These are phyloP conservation scores for Globisporangium uncinulatum DNA, from an alignment of 352 stramenopile genomes.

Conservation along the genomic window DNA sequence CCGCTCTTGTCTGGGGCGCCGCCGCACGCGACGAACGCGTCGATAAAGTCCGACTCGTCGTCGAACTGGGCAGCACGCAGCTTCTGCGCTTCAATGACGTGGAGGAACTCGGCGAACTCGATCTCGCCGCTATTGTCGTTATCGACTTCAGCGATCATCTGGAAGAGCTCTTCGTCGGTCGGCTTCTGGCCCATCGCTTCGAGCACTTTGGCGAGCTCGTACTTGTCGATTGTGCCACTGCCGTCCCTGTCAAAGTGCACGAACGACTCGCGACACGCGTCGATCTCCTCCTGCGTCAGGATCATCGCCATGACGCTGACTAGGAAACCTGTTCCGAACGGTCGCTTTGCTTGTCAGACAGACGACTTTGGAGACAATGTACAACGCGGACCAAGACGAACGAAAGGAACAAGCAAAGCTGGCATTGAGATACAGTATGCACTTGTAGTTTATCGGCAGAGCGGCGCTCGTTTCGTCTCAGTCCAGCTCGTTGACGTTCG, in stretches of 20 bases:
- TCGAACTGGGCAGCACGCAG: conserved; percentile 91
- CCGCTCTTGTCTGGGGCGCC: conserved; percentile 89
- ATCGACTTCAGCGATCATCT: conserved; percentile 95
- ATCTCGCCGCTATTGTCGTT: conserved; percentile 94
- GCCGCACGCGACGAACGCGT: conserved; percentile 95
- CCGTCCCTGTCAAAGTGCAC: conserved; percentile 96
- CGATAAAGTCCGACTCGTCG: conserved; percentile 96
- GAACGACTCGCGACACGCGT: conserved; percentile 95
- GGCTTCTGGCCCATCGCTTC: conserved; percentile 97
- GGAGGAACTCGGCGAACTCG: conserved; percentile 96
- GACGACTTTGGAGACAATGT: background rate
- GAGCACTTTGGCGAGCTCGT: conserved; percentile 91
- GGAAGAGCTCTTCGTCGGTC: conserved; percentile 97
- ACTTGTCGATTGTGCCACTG: conserved; percentile 95
- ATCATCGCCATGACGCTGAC: conserved; percentile 54
- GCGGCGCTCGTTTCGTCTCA: conserved; percentile 11
- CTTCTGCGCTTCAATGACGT: conserved; percentile 97
- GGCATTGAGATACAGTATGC: background rate
- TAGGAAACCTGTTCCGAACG: background rate
- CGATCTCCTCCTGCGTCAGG: conserved; percentile 95
- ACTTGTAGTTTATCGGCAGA: background rate
- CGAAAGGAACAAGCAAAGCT: background rate
- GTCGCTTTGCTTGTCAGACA: background rate
- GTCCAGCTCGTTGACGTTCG: conserved; percentile 51
- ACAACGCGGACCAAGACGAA: too few species aligned